Base-by-base conservation (phyloP, 2,329 filamentous ascomycete species). In the Aspergillus eucalypticola region DNA sequence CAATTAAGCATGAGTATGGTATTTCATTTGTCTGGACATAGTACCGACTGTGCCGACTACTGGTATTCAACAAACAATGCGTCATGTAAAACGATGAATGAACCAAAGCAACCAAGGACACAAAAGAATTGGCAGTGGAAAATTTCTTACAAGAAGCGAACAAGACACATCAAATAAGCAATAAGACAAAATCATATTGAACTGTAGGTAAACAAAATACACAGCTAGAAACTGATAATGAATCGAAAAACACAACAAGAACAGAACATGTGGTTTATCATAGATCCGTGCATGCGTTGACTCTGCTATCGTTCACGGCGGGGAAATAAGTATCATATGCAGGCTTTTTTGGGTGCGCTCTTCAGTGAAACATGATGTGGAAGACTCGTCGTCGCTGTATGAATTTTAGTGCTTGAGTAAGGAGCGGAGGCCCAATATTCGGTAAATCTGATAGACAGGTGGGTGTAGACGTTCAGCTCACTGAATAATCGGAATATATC, bases 251-350 rank as follows among this genome's bases (percentile, higher is more conserved):
- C 8, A 29, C 32, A 41, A 23, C 23, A 46, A 17, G 21, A 21
- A 21, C 21, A 17, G 21, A 21, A 21, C 21, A 21, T 8, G 21
- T 19, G 23, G 32, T 42, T 48, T 55, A 48, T 61, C 62, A 58
- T 62, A 50, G 44, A 60, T 61, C 60, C 60, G 60, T 64, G 50
- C 53, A 62, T 52, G 60, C 58, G 46, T 64, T 49, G 55, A 54
- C 55, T 53, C 55, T 58, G 54, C 50, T 59, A 52, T 60, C 41
- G 57, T 60, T 60, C 42, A 51, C 46, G 32, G 46, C n/a, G 46
- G 25, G 46, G 32, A 13, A 32, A 32, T 49, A 59, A 29, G 35
- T 57, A 54, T 62, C 55, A 46, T 57, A 50, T 25, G 44, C 10
- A 19, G 23, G 38, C 21, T 59, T 53, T 27, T 27, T 44, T 35